Percentiles rank a stretch among this genome's conserved stretches.
Evolutionary conservation across 2,329 filamentous ascomycete species (phyloP).

Genomic region (Eurotiales sp.): DNA sequence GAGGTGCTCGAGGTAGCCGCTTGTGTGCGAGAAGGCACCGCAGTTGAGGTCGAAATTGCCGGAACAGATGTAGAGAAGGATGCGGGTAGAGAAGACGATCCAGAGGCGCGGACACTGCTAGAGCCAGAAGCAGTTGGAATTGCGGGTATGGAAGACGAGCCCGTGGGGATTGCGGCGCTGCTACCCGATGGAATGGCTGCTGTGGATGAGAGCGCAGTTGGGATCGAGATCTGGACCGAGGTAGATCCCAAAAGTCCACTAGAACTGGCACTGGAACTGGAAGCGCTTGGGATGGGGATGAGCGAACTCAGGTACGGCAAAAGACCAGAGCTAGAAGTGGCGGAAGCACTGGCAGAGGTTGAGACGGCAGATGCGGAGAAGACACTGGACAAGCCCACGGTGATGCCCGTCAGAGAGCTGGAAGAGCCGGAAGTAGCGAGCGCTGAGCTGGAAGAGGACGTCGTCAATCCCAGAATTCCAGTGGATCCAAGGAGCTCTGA

Average conservation of each 20-base stretch:
- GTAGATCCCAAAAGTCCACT: constrained; percentile 9
- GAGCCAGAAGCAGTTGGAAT: background rate
- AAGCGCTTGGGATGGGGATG: background rate
- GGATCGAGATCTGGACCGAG: constrained; percentile 10
- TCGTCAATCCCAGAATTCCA: constrained; percentile 3
- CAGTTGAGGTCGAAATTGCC: background rate
- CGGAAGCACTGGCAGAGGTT: constrained; percentile 6
- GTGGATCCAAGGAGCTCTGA: constrained; percentile 9
- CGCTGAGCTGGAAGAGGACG: background rate
- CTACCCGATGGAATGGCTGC: constrained; percentile 12
- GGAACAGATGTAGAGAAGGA: background rate
- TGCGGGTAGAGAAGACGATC: background rate
- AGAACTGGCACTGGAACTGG: constrained; percentile 1
- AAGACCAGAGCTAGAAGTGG: background rate
- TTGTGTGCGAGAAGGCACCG: constrained; percentile 15
- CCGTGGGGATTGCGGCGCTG: constrained; percentile 9
- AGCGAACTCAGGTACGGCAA: constrained; percentile 4
- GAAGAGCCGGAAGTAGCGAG: background rate
- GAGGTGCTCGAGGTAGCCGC: constrained; percentile 5
- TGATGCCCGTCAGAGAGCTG: constrained; percentile 12
- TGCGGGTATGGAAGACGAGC: constrained; percentile 8
- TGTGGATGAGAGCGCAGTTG: constrained; percentile 11
- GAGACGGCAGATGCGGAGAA: constrained; percentile 2
- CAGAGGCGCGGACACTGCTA: background rate
- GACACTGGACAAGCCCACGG: constrained; percentile 15